Evolutionary conservation across 1,284 basidiomycete genomes (phyloP).

Genomic region (Singerocomus inundabilis): DNA sequence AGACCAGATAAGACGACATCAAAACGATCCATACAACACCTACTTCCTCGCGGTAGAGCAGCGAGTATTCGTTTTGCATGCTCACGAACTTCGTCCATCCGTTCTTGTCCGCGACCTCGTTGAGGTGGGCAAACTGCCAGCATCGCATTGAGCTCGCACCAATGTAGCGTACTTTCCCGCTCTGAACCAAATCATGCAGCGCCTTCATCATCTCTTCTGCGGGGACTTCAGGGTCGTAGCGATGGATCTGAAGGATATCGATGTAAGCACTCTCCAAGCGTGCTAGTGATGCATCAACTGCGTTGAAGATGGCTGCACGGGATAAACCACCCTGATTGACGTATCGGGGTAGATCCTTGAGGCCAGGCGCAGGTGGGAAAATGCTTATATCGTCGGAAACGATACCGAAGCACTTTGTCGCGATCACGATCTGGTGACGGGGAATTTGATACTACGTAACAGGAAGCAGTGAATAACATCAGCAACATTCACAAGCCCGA

Average conservation of each 20-base stretch:
- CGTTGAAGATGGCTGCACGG: slow-evolving; percentile 44
- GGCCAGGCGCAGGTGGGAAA: not conserved
- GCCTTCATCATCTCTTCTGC: slow-evolving; percentile 47
- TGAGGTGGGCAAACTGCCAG: slow-evolving; percentile 44
- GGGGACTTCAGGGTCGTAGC: slow-evolving; percentile 37
- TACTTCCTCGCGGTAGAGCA: slow-evolving; percentile 44
- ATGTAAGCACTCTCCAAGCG: slow-evolving; percentile 46
- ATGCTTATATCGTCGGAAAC: slow-evolving; percentile 19
- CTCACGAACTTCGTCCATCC: slow-evolving; percentile 41
- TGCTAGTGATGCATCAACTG: slow-evolving; percentile 42
- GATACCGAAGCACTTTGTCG: slow-evolving; percentile 38
- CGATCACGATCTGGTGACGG: slow-evolving; percentile 48
- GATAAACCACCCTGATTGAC: slow-evolving; percentile 46
- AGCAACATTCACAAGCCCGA: too few species aligned
- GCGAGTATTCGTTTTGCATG: slow-evolving; percentile 42
- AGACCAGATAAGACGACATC: too few species aligned
- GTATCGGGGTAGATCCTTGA: slow-evolving; percentile 33
- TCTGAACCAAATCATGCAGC: slow-evolving; percentile 42
- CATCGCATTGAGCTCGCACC: slow-evolving; percentile 44
- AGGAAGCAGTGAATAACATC: not conserved
- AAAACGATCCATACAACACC: too few species aligned
- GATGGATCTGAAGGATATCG: slow-evolving; percentile 47
- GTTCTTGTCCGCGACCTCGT: slow-evolving; percentile 36
- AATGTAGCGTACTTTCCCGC: slow-evolving; percentile 46
- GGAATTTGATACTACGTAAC: slow-evolving; percentile 48